Conservation (phyloP, 2,329 filamentous ascomycete genomes). For the Cercospora beticola region DNA sequence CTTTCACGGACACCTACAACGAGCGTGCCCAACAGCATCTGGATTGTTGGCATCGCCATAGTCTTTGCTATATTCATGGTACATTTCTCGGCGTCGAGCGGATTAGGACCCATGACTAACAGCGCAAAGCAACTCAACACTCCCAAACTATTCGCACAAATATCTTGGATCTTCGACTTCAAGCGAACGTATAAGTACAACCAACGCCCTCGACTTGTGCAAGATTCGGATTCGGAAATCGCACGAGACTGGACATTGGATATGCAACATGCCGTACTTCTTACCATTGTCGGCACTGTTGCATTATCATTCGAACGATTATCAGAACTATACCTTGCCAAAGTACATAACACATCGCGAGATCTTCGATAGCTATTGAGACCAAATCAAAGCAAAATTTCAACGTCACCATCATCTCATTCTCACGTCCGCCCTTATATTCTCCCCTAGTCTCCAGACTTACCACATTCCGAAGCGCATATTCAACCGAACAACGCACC, state of each 20-base stretch:
- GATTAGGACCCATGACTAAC: not conserved
- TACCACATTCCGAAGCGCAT: no score
- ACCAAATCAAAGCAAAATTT: not conserved
- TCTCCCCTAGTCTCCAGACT: not conserved
- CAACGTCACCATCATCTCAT: not conserved
- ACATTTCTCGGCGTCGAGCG: not conserved
- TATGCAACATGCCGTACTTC: not conserved
- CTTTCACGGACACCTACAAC: not conserved
- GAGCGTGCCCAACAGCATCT: not conserved
- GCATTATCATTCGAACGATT: not conserved
- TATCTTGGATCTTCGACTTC: not conserved
- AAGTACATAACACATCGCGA: not conserved
- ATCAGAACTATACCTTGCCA: not conserved
- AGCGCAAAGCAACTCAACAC: not conserved
- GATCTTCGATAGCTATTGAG: not conserved
- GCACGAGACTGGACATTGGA: not conserved
- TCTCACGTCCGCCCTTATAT: not conserved
- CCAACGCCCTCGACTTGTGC: constrained; percentile 3
- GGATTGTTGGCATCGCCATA: not conserved
- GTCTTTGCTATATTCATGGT: constrained; percentile 5
- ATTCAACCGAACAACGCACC: no score
- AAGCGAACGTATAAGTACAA: constrained; percentile 1
- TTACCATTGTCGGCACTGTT: not conserved
- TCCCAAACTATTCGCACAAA: not conserved
- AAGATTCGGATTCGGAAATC: not conserved